Conservation (phyloP, 1,284 basidiomycete species). For the Chondrostereum purpureum region DNA sequence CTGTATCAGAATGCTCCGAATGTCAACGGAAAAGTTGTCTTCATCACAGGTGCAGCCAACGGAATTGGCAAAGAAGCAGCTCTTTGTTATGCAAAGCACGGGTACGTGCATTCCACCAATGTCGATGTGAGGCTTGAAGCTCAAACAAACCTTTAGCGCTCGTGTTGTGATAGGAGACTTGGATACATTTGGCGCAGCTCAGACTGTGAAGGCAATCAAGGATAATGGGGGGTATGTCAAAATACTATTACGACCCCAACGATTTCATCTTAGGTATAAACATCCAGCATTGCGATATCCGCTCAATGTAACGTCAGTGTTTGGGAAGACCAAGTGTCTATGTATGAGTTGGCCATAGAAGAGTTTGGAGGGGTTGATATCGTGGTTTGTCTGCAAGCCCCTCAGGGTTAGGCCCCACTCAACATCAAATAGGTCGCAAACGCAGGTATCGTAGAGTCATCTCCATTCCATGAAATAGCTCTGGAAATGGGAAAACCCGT, state of each 20-base stretch:
- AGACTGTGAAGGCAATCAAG: conserved; percentile 23
- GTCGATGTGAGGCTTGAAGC: background rate
- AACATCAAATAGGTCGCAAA: conserved; percentile 26
- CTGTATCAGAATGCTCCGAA: conserved; percentile 22
- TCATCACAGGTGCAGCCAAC: conserved; percentile 34
- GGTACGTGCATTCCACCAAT: conserved; percentile 17
- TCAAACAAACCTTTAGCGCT: conserved; percentile 21
- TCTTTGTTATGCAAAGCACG: conserved; percentile 22
- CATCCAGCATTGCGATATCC: conserved; percentile 24
- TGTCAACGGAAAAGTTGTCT: conserved; percentile 28
- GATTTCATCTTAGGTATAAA: background rate
- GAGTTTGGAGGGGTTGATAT: conserved; percentile 28
- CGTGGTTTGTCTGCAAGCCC: conserved; percentile 19
- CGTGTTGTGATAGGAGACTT: conserved; percentile 34
- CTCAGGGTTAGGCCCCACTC: background rate
- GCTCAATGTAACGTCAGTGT: conserved; percentile 29
- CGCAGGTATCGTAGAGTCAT: conserved; percentile 28
- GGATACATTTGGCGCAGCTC: conserved; percentile 19
- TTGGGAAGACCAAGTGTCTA: conserved; percentile 33
- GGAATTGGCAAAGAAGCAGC: conserved; percentile 30
- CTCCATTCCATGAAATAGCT: background rate
- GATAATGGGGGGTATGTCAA: conserved; percentile 24
- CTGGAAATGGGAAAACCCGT: conserved; percentile 18
- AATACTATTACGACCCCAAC: too few species aligned
- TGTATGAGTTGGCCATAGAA: conserved; percentile 29